Percentiles rank a stretch among this genome's conserved stretches.
phyloP scores from a whole-genome alignment of 2,329 filamentous ascomycete species.

The Colletotrichum tropicale region DNA sequence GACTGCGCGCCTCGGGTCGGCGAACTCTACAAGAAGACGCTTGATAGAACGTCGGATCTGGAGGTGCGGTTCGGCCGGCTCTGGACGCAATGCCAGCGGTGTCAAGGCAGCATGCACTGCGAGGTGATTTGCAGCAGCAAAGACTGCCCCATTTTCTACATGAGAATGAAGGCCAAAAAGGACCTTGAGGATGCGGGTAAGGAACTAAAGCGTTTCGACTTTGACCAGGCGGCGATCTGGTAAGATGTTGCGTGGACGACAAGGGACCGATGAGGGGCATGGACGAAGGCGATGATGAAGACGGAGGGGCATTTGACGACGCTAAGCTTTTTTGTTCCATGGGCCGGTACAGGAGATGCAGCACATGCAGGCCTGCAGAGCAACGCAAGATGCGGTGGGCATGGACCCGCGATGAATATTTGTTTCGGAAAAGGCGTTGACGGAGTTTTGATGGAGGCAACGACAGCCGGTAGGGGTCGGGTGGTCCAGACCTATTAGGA shows the following conservation, averaged over 20 bases:
- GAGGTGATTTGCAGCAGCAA: constrained; percentile 97
- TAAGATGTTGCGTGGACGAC: constrained; percentile 27
- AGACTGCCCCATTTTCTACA: constrained; percentile 99
- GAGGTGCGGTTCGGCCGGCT: constrained; percentile 91
- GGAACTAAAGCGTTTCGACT: constrained; percentile 88
- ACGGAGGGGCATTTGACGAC: neutral
- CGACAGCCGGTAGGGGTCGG: neutral
- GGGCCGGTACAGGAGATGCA: constrained; percentile 4
- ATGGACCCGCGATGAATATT: neutral
- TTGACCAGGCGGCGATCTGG: constrained; percentile 74
- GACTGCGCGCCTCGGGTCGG: constrained; percentile 85
- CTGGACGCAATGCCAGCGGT: constrained; percentile 98
- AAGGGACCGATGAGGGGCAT: neutral
- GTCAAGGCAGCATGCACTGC: constrained; percentile 96
- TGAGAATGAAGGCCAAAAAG: constrained; percentile 99
- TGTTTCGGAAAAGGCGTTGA: constrained; percentile 9
- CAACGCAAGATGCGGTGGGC: neutral
- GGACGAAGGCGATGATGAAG: neutral
- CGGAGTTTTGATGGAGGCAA: neutral
- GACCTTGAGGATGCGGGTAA: constrained; percentile 94
- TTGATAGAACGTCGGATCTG: constrained; percentile 87
- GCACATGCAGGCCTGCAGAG: neutral
- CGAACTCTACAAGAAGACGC: constrained; percentile 91
- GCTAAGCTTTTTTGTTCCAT: constrained; percentile 1
- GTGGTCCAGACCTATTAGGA: neutral